These are phyloP conservation scores for Aureobasidium sp. DNA, from an alignment of 2,329 filamentous ascomycete genomes.

Conservation along the genomic window DNA sequence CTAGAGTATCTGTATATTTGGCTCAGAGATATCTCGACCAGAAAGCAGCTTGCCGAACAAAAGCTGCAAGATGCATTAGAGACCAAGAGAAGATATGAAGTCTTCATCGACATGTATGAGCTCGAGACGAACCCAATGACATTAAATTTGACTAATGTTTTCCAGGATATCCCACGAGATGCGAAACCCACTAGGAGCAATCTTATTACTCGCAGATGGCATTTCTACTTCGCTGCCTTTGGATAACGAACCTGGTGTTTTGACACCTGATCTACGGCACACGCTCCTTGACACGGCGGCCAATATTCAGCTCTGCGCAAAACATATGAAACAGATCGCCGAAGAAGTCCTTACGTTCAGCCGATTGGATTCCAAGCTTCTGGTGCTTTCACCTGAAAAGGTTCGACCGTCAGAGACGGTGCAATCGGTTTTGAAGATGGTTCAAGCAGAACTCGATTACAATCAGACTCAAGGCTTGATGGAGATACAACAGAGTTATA, in stretches of 20 bases:
- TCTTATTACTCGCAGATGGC: constrained; percentile 49
- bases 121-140: neutral
- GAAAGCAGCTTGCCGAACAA: constrained; percentile 26
- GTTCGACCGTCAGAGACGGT: constrained; percentile 40
- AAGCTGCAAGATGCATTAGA: constrained; percentile 39
- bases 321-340: constrained; percentile 44
- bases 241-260: constrained; percentile 4
- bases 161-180: constrained; percentile 43
- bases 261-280: constrained; percentile 17
- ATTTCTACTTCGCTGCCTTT: constrained; percentile 39
- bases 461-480: constrained; percentile 36
- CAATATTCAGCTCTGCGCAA: constrained; percentile 34
- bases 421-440: constrained; percentile 39
- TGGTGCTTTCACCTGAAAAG: constrained; percentile 44
- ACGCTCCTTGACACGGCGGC: constrained; percentile 27
- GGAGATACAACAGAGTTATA: constrained; percentile 33
- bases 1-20: constrained; percentile 2
- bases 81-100: constrained; percentile 36
- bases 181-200: constrained; percentile 49
- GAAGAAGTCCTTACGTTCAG: constrained; percentile 45
- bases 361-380: constrained; percentile 34
- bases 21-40: neutral
- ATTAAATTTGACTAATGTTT: neutral
- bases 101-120: constrained; percentile 35
- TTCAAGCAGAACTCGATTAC: constrained; percentile 42